Percentiles rank a stretch among this genome's conserved stretches.
Evolutionary conservation across 495 filamentous ascomycete genomes (phyloP).

Genomic region (Choiromyces venosus): DNA sequence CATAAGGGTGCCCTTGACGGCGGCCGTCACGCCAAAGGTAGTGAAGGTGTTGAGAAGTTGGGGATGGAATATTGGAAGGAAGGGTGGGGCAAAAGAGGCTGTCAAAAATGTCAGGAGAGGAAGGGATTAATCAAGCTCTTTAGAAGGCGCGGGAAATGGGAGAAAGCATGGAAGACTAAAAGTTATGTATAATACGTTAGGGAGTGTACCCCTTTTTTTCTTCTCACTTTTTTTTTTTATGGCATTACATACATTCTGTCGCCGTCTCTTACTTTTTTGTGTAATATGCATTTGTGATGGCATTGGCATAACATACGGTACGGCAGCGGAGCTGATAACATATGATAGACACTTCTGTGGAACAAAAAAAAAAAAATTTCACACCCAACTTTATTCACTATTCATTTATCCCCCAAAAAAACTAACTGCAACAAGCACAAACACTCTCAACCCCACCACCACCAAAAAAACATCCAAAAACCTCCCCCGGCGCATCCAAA

Average conservation of each 20-base stretch:
- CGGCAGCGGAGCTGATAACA: not conserved
- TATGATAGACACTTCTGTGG: no score
- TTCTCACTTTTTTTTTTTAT: not conserved
- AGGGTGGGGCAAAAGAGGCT: constrained; percentile 49
- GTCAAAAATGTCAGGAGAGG: constrained; percentile 5
- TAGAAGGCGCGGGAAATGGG: not conserved
- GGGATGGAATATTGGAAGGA: constrained; percentile 72
- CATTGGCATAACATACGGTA: not conserved
- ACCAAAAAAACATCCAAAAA: not conserved
- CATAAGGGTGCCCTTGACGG: constrained; percentile 80
- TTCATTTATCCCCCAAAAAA: not conserved
- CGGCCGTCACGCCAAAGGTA: constrained; percentile 82
- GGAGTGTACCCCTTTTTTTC: not conserved
- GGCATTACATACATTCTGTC: not conserved
- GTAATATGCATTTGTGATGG: not conserved
- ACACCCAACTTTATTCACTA: not conserved
- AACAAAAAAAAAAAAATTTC: not conserved
- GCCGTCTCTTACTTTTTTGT: not conserved
- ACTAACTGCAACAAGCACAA: not conserved
- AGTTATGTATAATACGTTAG: not conserved
- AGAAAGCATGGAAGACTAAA: not conserved
- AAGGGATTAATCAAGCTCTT: not conserved
- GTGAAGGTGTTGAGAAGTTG: constrained; percentile 77
- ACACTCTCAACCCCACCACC: not conserved
- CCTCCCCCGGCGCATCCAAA: not conserved